Percentiles rank a stretch among this genome's conserved stretches.
Evolutionary conservation across 805 yeast species (phyloP).

Genomic region (Lachancea nothofagi): DNA sequence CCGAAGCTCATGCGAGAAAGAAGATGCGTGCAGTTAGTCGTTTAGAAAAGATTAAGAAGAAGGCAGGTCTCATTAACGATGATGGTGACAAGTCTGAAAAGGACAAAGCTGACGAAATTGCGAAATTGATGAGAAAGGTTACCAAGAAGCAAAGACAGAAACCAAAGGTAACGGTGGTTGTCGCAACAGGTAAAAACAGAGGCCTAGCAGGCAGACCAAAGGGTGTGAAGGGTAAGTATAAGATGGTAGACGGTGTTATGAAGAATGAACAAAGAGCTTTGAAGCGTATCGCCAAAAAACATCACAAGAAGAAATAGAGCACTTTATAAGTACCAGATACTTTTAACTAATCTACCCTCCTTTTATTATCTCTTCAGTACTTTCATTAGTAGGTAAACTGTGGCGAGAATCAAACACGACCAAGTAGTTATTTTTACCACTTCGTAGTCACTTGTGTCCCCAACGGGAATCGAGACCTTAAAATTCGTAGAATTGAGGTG

Average conservation of each 20-base stretch:
- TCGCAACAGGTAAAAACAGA: conserved; percentile 77
- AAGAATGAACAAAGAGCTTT: conserved; percentile 96
- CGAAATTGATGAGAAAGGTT: conserved; percentile 74
- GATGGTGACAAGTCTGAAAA: conserved; percentile 81
- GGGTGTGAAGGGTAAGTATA: conserved; percentile 95
- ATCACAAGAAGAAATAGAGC: conserved; percentile 45
- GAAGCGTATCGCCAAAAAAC: conserved; percentile 81
- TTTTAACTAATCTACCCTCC: background rate
- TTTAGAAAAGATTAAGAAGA: conserved; percentile 84
- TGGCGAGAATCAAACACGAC: conserved; percentile 32
- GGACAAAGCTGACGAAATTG: conserved; percentile 92
- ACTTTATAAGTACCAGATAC: background rate
- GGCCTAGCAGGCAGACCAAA: conserved; percentile 93
- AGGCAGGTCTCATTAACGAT: conserved; percentile 85
- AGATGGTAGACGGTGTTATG: conserved; percentile 98
- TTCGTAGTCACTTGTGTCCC: conserved; percentile 29
- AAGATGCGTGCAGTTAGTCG: conserved; percentile 85
- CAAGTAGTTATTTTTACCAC: conserved; percentile 36
- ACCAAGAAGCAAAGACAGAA: conserved; percentile 63
- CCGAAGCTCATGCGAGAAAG: conserved; percentile 96
- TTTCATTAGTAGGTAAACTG: conserved; percentile 31
- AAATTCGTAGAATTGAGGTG: conserved; percentile 26
- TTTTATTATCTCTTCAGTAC: conserved; percentile 10
- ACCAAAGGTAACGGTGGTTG: conserved; percentile 84
- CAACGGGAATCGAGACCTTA: conserved; percentile 39